These are phyloP conservation scores for Lathyrus aphaca DNA, from an alignment of 306 rosid species.

Conservation along the genomic window DNA sequence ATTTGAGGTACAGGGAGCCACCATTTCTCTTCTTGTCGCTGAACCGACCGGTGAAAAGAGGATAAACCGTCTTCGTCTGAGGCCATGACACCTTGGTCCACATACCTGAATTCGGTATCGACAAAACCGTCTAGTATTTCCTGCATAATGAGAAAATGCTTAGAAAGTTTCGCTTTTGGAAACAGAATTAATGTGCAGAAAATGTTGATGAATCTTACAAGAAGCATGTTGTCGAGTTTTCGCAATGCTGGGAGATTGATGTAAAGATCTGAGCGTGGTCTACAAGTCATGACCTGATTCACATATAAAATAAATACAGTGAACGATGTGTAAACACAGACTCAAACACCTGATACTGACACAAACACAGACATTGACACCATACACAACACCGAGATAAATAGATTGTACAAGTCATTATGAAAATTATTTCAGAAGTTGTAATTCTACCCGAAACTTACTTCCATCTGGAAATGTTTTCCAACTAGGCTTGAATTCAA, in stretches of 20 bases:
- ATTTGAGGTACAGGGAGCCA: slow-evolving; percentile 96
- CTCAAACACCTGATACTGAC: not conserved
- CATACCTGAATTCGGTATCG: slow-evolving; percentile 77
- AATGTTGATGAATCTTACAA: slow-evolving; percentile 59
- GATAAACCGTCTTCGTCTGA: slow-evolving; percentile 65
- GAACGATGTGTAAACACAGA: not conserved
- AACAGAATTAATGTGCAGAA: not conserved
- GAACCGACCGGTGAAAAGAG: slow-evolving; percentile 60
- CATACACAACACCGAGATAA: not conserved
- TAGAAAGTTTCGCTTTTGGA: slow-evolving; percentile 28
- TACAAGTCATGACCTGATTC: slow-evolving; percentile 84
- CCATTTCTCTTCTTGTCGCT: slow-evolving; percentile 92
- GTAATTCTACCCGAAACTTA: slow-evolving; percentile 72
- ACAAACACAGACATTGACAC: not conserved
- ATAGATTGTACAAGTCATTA: too few species aligned
- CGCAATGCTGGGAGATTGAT: slow-evolving; percentile 87
- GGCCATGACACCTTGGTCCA: slow-evolving; percentile 78
- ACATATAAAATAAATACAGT: slow-evolving; percentile 21
- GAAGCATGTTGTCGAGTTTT: slow-evolving; percentile 93
- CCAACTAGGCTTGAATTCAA: slow-evolving; percentile 71
- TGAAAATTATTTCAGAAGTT: not conserved
- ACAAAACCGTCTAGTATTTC: slow-evolving; percentile 77
- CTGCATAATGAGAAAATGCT: slow-evolving; percentile 46
- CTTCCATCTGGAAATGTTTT: slow-evolving; percentile 80
- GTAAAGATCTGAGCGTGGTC: slow-evolving; percentile 88